Percentiles rank a stretch among this genome's conserved stretches.
These are phyloP conservation scores for Fusarium palustre DNA, from an alignment of 2,329 filamentous ascomycete species.

Conservation along the genomic window DNA sequence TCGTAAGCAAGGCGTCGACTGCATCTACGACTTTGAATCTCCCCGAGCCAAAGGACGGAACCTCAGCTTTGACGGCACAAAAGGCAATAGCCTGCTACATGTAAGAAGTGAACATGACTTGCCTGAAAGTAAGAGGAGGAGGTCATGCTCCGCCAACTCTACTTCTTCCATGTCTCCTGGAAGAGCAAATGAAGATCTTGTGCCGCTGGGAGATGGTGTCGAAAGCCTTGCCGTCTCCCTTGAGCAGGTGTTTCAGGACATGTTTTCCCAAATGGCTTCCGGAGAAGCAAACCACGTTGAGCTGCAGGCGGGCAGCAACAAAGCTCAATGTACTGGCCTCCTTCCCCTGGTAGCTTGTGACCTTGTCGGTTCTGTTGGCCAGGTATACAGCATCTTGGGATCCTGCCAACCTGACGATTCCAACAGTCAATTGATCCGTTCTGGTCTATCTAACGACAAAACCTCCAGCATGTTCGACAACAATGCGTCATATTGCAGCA, in stretches of 20 bases:
- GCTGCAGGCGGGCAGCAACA: conserved; percentile 1
- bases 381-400: conserved; percentile 50
- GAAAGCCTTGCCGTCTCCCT: conserved; percentile 49
- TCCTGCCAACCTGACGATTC: conserved; percentile 46
- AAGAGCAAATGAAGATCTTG: conserved; percentile 39
- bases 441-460: conserved; percentile 46
- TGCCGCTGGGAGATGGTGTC: conserved; percentile 22
- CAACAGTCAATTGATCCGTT: conserved; percentile 45
- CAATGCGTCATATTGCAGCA: conserved; percentile 38
- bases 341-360: conserved; percentile 49
- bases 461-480: conserved; percentile 51
- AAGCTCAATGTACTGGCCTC: conserved; percentile 44
- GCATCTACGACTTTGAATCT: conserved; percentile 55
- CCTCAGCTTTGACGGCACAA: conserved; percentile 45
- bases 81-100: conserved; percentile 28
- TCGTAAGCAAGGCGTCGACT: conserved; percentile 52
- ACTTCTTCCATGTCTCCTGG: conserved; percentile 42
- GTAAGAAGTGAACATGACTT: conserved; percentile 27
- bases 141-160: conserved; percentile 46
- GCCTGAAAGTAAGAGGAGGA: conserved; percentile 39
- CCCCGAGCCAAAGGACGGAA: conserved; percentile 48
- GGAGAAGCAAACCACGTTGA: neutral
- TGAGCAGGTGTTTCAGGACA: conserved; percentile 49
- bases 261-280: conserved; percentile 34
- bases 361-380: conserved; percentile 48